These are phyloP conservation scores for Psilocybe sp. DNA, from an alignment of 768 basidiomycete genomes.

Conservation along the genomic window DNA sequence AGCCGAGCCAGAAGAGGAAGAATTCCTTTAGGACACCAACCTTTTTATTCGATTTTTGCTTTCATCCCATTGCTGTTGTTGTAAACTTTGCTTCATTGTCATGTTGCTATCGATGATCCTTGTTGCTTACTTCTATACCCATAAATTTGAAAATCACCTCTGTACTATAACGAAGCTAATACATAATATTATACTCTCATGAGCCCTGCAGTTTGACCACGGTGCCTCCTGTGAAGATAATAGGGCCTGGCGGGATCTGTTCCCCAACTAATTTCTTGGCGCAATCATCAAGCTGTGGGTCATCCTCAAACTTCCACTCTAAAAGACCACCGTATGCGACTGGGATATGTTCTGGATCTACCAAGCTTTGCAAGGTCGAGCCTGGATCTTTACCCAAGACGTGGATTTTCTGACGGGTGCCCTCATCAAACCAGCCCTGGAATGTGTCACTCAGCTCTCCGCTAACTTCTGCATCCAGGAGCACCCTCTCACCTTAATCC, in stretches of 20 bases:
- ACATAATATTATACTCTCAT: not conserved
- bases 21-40: slow-evolving; percentile 18
- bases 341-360: slow-evolving; percentile 51
- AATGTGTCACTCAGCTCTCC: not conserved
- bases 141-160: not conserved
- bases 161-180: not conserved
- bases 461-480: not conserved
- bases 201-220: slow-evolving; percentile 22
- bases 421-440: slow-evolving; percentile 78
- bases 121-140: not conserved
- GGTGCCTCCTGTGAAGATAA: slow-evolving; percentile 44
- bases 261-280: slow-evolving; percentile 42
- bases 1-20: slow-evolving; percentile 60
- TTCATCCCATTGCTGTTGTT: slow-evolving; percentile 3
- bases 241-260: slow-evolving; percentile 50
- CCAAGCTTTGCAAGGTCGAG: slow-evolving; percentile 45
- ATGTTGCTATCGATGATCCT: not conserved
- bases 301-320: slow-evolving; percentile 67
- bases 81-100: slow-evolving; percentile 1
- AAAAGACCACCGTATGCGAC: slow-evolving; percentile 72
- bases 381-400: slow-evolving; percentile 65
- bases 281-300: slow-evolving; percentile 60
- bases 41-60: not conserved
- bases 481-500: slow-evolving; percentile 62
- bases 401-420: slow-evolving; percentile 74